Evolutionary conservation across 176 grass and related monocot species (phyloP).

Genomic region (Oryza meyeriana): DNA sequence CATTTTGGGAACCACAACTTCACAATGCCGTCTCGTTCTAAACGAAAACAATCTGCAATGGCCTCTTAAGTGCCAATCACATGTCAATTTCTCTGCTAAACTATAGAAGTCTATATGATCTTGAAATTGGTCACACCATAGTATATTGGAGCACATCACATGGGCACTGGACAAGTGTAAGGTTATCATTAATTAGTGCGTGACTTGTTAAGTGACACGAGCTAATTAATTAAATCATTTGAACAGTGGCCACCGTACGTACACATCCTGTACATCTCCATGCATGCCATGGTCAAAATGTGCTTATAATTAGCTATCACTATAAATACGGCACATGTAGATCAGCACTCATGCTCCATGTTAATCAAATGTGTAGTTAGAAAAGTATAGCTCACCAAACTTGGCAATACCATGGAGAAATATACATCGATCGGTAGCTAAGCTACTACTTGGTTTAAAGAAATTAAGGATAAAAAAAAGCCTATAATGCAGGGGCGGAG

Average conservation of each 20-base stretch:
- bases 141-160: not conserved
- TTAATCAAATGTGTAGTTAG: not conserved
- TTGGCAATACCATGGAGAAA: not conserved
- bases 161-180: not conserved
- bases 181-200: not conserved
- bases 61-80: conserved; percentile 10
- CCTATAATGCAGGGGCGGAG: too few relatives aligned
- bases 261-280: not conserved
- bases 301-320: not conserved
- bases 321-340: not conserved
- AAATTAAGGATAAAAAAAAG: too few relatives aligned
- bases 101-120: not conserved
- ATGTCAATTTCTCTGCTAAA: conserved; percentile 8
- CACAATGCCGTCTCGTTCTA: not conserved
- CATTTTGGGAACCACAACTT: not conserved
- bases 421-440: not conserved
- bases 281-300: not conserved
- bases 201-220: not conserved
- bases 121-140: not conserved
- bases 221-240: not conserved
- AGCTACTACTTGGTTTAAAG: too few relatives aligned
- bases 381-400: conserved; percentile 16
- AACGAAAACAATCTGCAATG: not conserved
- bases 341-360: not conserved
- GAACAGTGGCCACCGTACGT: not conserved